Evolutionary conservation across 129 eudicot species (phyloP), one percentile per base, ranked within the genome.

Genomic region (Tagetes patula): DNA sequence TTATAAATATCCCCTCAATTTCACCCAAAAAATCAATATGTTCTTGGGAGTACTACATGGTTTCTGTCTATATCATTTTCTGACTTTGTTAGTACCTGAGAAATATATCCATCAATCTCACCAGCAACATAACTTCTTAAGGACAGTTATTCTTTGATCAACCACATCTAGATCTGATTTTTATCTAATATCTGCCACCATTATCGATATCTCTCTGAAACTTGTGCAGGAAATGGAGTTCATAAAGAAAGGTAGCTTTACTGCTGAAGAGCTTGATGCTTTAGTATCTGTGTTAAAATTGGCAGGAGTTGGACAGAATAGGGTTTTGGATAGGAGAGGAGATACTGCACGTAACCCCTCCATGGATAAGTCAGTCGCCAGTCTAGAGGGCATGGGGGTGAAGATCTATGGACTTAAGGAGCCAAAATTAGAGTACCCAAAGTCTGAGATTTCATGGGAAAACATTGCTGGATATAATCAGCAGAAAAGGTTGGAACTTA

Each of bases 401-500:
- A 89, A 84, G 81, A 69, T 95, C 42, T 95, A 75, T 82, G 99
- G 99, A 39, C 73, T 90, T 53, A 65, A 83, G 49, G 88, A 80
- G 58, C 79, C 85, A 27, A 81, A 70, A 69, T 1, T 50, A 9
- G 90, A 67, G 68, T 27, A 32, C 59, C 7, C 81, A 37, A 90
- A 82, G 69, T 65, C 75, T 45, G 91, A 88, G 54, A 86, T 90
- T 50, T 83, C 99, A 50, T 95, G 99, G 97, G 99, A 90, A 33
- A 90, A 89, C 72, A 95, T 90, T 69, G 99, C 97, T 76, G 99
- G 99, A 20, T 95, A 95, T 77, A 80, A 79, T 69, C 80, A 88
- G 58, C 97, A 95, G 72, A 95, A 95, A 71, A 75, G 99, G 99
- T 88, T 43, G 52, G 42, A 55, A 63, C 65, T 47, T 76, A 49